phyloP scores from a whole-genome alignment of 805 yeast genomes.

The Cyberlindnera subsufficiens region DNA sequence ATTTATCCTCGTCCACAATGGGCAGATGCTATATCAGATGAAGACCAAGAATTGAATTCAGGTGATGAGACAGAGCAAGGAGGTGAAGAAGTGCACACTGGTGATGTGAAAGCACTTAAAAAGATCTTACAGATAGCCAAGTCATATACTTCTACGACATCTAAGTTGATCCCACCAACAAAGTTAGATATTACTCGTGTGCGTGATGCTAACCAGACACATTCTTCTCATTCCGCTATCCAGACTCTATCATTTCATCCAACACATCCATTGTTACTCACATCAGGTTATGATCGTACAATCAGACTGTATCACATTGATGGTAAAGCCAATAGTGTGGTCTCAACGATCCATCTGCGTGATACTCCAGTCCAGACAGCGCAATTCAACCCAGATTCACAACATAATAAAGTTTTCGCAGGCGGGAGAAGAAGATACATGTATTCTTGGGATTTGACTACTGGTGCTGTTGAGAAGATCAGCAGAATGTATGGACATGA shows the following conservation, averaged over 20 bases:
- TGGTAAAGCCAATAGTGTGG: constrained; percentile 75
- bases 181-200: constrained; percentile 73
- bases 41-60: constrained; percentile 23
- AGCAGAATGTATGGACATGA: constrained; percentile 91
- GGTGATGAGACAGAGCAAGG: constrained; percentile 24
- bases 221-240: constrained; percentile 70
- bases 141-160: constrained; percentile 31
- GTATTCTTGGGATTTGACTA: constrained; percentile 84
- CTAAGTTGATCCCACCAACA: constrained; percentile 61
- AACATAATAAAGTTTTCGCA: constrained; percentile 55
- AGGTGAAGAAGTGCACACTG: constrained; percentile 26
- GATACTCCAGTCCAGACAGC: constrained; percentile 81
- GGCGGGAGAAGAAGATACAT: constrained; percentile 90
- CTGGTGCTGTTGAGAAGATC: constrained; percentile 75
- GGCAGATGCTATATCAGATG: constrained; percentile 38
- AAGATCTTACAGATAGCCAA: constrained; percentile 34
- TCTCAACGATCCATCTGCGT: constrained; percentile 73
- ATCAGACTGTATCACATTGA: constrained; percentile 85
- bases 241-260: constrained; percentile 85
- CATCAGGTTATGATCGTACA: constrained; percentile 92
- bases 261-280: constrained; percentile 70
- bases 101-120: constrained; percentile 35
- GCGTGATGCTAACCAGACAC: constrained; percentile 77
- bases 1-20: constrained; percentile 84
- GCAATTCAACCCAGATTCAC: constrained; percentile 46